Conservation (phyloP, 495 filamentous ascomycete genomes). For the Cudoniella acicularis region DNA sequence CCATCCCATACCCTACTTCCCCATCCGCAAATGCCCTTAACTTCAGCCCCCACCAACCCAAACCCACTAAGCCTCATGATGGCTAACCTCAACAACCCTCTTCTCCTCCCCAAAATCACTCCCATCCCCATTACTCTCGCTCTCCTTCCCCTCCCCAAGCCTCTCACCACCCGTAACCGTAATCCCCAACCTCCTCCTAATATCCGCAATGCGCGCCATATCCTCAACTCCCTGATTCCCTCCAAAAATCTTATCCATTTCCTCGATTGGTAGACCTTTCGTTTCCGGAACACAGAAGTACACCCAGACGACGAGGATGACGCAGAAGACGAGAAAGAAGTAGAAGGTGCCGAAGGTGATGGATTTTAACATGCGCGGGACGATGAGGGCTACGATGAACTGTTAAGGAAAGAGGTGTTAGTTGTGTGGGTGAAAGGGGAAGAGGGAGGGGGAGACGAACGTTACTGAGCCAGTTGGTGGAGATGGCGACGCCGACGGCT, state of each 20-base stretch:
- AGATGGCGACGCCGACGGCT: conserved; percentile 63
- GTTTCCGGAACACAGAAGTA: conserved; percentile 67
- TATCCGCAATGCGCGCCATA: conserved; percentile 6
- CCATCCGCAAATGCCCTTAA: too few relatives aligned
- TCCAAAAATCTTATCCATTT: conserved; percentile 65
- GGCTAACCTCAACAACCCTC: background rate
- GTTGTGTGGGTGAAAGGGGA: background rate
- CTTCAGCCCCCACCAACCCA: too few relatives aligned
- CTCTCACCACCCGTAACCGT: background rate
- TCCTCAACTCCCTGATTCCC: conserved; percentile 9
- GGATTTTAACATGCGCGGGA: conserved; percentile 11
- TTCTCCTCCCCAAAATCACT: background rate
- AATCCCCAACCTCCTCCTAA: conserved; percentile 2
- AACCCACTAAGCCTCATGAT: too few relatives aligned
- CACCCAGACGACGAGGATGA: conserved; percentile 52
- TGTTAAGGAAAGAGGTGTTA: background rate
- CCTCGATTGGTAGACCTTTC: conserved; percentile 56
- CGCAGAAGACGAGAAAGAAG: conserved; percentile 61
- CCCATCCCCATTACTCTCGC: background rate
- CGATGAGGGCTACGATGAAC: conserved; percentile 14
- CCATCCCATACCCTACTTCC: too few relatives aligned
- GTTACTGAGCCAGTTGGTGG: conserved; percentile 77
- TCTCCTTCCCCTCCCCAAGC: background rate
- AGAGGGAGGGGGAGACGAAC: background rate
- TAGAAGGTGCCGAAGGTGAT: conserved; percentile 52